These are phyloP conservation scores for Haplographium delicatum DNA, from an alignment of 495 filamentous ascomycete species.

Conservation along the genomic window DNA sequence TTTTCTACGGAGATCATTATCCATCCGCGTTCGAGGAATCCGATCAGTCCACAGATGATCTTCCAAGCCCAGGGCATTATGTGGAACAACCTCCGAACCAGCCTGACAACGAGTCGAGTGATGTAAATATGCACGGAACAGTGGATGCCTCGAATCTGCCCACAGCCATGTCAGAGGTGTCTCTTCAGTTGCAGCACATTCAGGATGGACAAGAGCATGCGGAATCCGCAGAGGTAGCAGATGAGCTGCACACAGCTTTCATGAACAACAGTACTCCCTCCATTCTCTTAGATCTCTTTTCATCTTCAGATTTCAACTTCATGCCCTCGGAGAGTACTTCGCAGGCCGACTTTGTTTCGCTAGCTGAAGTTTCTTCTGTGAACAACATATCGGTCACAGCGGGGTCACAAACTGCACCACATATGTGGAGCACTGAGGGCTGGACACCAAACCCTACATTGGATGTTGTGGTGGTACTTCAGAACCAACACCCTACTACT, in stretches of 20 bases:
- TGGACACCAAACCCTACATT: constrained; percentile 1
- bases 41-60: background rate
- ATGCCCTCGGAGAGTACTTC: background rate
- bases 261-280: constrained; percentile 20
- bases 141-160: constrained; percentile 5
- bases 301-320: background rate
- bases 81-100: background rate
- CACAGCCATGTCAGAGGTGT: constrained; percentile 17
- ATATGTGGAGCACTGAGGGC: constrained; percentile 8
- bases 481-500: constrained; percentile 1
- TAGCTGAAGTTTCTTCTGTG: background rate
- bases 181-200: constrained; percentile 23
- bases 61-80: background rate
- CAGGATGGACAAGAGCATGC: constrained; percentile 22
- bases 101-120: background rate
- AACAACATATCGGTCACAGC: background rate
- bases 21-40: background rate
- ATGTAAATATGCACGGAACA: constrained; percentile 7
- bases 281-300: constrained; percentile 11
- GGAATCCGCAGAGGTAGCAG: constrained; percentile 2
- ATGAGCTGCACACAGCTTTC: constrained; percentile 3
- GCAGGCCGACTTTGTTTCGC: constrained; percentile 9
- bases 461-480: constrained; percentile 1
- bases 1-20: background rate
- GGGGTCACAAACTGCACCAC: constrained; percentile 1